Conservation (phyloP, 257 asterid species). For the Solanum neorickii region DNA sequence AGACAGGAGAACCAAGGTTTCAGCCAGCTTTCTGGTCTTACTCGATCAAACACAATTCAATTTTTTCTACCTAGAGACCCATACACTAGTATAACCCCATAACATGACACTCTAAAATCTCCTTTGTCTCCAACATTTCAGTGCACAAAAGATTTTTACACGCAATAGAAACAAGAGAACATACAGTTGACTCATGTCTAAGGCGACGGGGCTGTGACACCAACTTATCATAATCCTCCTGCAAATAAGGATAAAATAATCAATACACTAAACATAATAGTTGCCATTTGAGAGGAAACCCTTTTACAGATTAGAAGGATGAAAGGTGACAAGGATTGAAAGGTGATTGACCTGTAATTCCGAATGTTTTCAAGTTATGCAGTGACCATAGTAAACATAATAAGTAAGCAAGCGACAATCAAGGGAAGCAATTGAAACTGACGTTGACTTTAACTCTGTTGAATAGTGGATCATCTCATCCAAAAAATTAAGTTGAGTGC, state of each 20-base stretch:
- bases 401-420: neutral
- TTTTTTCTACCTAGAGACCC: neutral
- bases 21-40: neutral
- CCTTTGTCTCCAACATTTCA: neutral
- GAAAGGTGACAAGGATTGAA: neutral
- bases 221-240: slow-evolving; percentile 80
- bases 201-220: slow-evolving; percentile 57
- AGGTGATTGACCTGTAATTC: neutral
- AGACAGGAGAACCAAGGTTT: neutral
- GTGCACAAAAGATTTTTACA: neutral
- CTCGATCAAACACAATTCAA: neutral
- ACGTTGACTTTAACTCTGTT: neutral
- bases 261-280: neutral
- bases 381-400: neutral
- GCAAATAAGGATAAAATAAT: slow-evolving; percentile 15
- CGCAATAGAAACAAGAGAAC: slow-evolving; percentile 16
- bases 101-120: neutral
- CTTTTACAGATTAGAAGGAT: neutral
- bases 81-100: neutral
- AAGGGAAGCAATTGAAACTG: neutral
- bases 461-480: neutral
- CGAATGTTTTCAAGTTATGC: neutral
- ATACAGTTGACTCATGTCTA: slow-evolving; percentile 87
- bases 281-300: neutral
- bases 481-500: neutral